A percentile compares a stretch with the other conserved stretches of the same genome.
These are phyloP conservation scores for Vicia faba DNA, from an alignment of 306 rosid genomes.

Conservation along the genomic window DNA sequence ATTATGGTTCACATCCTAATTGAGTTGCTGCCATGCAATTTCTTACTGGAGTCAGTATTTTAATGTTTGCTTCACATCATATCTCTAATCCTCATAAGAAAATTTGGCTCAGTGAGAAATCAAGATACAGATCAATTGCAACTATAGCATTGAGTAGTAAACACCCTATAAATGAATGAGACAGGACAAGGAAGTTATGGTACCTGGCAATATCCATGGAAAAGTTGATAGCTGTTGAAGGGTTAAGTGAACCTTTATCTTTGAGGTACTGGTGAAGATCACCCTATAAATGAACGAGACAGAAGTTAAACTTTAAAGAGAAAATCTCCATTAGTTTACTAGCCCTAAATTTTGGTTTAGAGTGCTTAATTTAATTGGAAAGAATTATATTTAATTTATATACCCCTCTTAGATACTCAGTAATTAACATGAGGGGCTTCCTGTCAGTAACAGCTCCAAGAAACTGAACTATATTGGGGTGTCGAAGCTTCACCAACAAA, in stretches of 20 bases:
- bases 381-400: constrained; percentile 30
- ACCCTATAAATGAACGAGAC: constrained; percentile 60
- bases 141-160: background rate
- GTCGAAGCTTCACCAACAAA: constrained; percentile 98
- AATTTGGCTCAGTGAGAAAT: constrained; percentile 20
- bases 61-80: constrained; percentile 13
- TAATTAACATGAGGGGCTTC: constrained; percentile 92
- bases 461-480: constrained; percentile 96
- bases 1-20: background rate
- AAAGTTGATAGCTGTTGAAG: constrained; percentile 73
- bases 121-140: constrained; percentile 12
- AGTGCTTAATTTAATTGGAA: constrained; percentile 31
- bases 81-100: constrained; percentile 1
- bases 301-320: constrained; percentile 42
- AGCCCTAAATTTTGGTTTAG: constrained; percentile 23
- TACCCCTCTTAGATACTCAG: constrained; percentile 98
- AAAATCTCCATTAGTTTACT: constrained; percentile 23
- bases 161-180: too few relatives aligned
- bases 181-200: constrained; percentile 9
- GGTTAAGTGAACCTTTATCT: constrained; percentile 84
- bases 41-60: constrained; percentile 18
- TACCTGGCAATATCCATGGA: constrained; percentile 90
- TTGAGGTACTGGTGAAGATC: constrained; percentile 96
- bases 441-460: constrained; percentile 99
- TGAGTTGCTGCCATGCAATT: background rate